Base-by-base conservation (phyloP, 2,329 filamentous ascomycete species). In the Nothopassalora personata region DNA sequence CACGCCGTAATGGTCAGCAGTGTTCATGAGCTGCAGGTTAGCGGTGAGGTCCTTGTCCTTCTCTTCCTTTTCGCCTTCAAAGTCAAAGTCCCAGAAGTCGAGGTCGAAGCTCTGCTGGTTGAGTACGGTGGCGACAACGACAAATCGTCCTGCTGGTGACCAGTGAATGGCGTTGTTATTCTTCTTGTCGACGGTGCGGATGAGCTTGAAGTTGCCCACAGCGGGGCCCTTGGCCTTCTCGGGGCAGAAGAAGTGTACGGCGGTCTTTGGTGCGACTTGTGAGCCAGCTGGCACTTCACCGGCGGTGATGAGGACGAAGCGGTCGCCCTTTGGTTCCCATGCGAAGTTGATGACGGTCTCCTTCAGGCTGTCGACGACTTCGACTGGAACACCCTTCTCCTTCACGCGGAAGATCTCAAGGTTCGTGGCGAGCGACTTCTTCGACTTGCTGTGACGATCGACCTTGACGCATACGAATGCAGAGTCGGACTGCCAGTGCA, bases 111-210 rank as follows among this genome's bases (percentile, higher is more conserved):
- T 93, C 76, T 96, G 90, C 73, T 91, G 87, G 70, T 92, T 97
- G 76, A 90, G 86, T 55, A 99, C 90, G 10, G 94, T 95, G 56
- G 91, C 94, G 57, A 99, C 86, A 50, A 97, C 87, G 39, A 97
- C 93, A 71, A 99, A 99, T 52, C 94, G 88, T 56, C 94, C 94
- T 75, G 88, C 90, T 27, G 94, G 94, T 19, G 91, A 96, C 94
- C 94, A 99, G 85, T 97, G 97, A 72, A 99, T 99, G 66, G 90
- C 92, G 73, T 99, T 99, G 84, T 89, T 96, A 79, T 95, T 97
- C 86, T 97, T 97, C 86, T 97, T 97, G 70, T 99, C 94, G 57
- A 96, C 82, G 8, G 92, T 97, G 64, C 91, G 87, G 67, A 97
- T 87, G 73, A 95, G 90, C 81, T 93, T 95, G 84, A 97, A 99